Base-by-base conservation (phyloP, 352 stramenopile species). In the Phytophthora quininea region DNA sequence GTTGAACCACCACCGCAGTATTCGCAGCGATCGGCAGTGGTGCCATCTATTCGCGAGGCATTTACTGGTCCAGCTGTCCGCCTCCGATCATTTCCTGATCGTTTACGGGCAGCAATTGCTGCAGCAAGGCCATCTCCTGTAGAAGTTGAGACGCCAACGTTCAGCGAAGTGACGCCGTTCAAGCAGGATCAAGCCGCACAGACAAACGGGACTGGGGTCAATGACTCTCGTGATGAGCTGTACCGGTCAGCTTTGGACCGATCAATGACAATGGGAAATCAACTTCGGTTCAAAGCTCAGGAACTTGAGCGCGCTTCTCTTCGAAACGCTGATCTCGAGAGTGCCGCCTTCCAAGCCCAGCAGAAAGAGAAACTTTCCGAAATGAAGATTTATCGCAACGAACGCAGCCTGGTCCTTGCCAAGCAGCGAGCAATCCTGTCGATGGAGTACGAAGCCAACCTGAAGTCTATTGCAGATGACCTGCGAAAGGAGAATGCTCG, bases 271-370 rank as follows among this genome's bases (percentile, higher is more conserved):
- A 55, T 77, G 32, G 66, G 65, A 0, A 76, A 65, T n/a, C 62
- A 81, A 62, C 68, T 89, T 14, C 80, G 73, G 42, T 24, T 11
- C 37, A 88, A 84, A 49, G 73, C 69, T 0, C 64, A 86, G 32
- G 73, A 84, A n/a, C 65, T 62, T n/a, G 82, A 91, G 45, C 68
- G 58, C 1, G 45, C 79, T 29, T 66, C 54, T 11, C 54, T 88
- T 50, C 62, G 62, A 8, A 49, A 80, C 24, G 58, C 65, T 1
- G 63, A 74, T 27, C 35, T 74, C 42, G 47, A 82, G 9, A 58
- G 49, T 29, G 51, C 52, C n/a, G 54, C 48, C 30, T 27, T 55
- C n/a, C 66, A 67, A 51, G 29, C 55, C 12, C 29, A 76, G 45
- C 38, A 73, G 12, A 64, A 73, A 43, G 56, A 51, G 46, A 54